Evolutionary conservation across 495 filamentous ascomycete genomes (phyloP).

Genomic region (Jackrogersella multiformis): DNA sequence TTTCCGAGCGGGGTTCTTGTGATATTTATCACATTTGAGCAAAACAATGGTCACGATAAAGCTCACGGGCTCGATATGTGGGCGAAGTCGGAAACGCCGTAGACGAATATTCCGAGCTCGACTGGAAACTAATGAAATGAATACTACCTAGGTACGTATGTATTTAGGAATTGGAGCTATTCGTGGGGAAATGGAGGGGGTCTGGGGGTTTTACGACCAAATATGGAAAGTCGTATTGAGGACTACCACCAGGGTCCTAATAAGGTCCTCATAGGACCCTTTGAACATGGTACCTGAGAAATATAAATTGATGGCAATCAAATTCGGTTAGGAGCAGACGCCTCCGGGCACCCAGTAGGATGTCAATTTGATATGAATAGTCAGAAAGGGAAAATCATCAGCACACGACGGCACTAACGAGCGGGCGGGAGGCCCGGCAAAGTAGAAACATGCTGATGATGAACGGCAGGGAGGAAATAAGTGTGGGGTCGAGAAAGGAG

Average conservation of each 20-base stretch:
- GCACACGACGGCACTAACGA: constrained; percentile 16
- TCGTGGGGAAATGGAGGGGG: constrained; percentile 25
- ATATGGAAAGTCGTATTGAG: constrained; percentile 36
- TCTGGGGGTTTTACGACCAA: constrained; percentile 12
- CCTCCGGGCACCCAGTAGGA: constrained; percentile 15
- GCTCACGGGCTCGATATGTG: background rate
- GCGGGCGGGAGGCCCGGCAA: constrained; percentile 29
- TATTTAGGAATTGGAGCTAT: constrained; percentile 8
- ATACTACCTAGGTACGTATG: too few relatives aligned
- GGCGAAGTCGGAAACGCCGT: constrained; percentile 2
- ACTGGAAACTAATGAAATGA: constrained; percentile 16
- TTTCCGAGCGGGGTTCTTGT: constrained; percentile 14
- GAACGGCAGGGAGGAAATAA: constrained; percentile 16
- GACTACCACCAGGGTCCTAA: constrained; percentile 27
- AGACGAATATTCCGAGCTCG: constrained; percentile 12
- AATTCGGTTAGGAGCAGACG: constrained; percentile 33
- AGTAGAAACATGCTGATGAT: constrained; percentile 21
- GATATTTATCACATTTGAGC: constrained; percentile 21
- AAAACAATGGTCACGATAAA: constrained; percentile 27
- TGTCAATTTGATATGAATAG: constrained; percentile 14
- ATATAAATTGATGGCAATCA: constrained; percentile 34
- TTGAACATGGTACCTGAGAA: constrained; percentile 32
- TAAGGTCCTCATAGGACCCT: constrained; percentile 13
- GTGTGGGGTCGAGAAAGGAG: constrained; percentile 12
- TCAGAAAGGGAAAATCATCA: constrained; percentile 27